phyloP scores from a whole-genome alignment of 768 basidiomycete species.

The Pulveroboletus sp. region DNA sequence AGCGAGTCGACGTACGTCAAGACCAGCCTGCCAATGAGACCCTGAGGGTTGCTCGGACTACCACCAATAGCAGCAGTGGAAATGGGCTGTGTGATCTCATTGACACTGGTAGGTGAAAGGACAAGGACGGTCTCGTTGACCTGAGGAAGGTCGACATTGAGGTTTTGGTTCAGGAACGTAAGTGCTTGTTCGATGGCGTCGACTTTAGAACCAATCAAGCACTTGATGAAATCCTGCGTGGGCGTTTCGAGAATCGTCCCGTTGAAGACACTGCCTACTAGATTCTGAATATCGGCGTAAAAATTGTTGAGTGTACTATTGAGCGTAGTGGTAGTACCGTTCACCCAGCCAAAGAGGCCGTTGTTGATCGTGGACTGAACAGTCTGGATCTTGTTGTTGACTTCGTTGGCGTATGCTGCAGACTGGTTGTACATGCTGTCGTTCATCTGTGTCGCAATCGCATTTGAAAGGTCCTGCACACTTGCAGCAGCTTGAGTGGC shows the following conservation, averaged over 20 bases:
- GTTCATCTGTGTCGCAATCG: slow-evolving; percentile 75
- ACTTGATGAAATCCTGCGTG: slow-evolving; percentile 81
- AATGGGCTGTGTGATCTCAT: slow-evolving; percentile 76
- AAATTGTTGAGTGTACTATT: slow-evolving; percentile 85
- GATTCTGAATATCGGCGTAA: slow-evolving; percentile 78
- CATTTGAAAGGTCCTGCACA: slow-evolving; percentile 59
- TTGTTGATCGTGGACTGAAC: slow-evolving; percentile 79
- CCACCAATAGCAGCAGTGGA: slow-evolving; percentile 76
- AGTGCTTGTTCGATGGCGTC: slow-evolving; percentile 79
- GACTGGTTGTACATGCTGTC: slow-evolving; percentile 81
- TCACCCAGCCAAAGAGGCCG: slow-evolving; percentile 93
- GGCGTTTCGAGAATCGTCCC: slow-evolving; percentile 78
- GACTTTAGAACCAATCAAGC: slow-evolving; percentile 90
- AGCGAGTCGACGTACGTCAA: slow-evolving; percentile 66
- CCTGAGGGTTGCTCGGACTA: slow-evolving; percentile 44
- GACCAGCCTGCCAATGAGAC: slow-evolving; percentile 71
- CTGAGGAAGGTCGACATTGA: slow-evolving; percentile 72
- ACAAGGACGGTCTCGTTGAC: slow-evolving; percentile 73
- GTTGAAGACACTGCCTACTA: slow-evolving; percentile 76
- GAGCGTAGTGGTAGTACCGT: slow-evolving; percentile 79
- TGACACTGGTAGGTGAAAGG: slow-evolving; percentile 63
- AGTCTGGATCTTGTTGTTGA: slow-evolving; percentile 66
- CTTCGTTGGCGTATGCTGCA: slow-evolving; percentile 62
- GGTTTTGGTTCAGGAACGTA: slow-evolving; percentile 88
- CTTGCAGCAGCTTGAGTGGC: slow-evolving; percentile 55